Base-by-base conservation (phyloP, 2,329 filamentous ascomycete genomes). In the Hypomyces perniciosus region DNA sequence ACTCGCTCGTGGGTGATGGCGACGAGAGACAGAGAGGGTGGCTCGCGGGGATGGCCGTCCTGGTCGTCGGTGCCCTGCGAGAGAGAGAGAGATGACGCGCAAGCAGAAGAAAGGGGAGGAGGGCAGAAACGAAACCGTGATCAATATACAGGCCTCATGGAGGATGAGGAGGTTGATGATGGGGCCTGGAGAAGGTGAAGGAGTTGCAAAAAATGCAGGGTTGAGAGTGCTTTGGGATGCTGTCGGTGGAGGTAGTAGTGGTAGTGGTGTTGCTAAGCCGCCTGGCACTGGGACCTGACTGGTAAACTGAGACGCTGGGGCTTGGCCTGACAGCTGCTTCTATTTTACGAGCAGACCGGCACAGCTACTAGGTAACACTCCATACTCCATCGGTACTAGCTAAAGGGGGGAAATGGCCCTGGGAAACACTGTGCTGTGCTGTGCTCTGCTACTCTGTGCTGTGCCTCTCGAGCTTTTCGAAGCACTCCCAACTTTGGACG, bases 81-180 rank as follows among this genome's bases (percentile, higher is more conserved):
- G 55, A 44, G 44, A 52, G 54, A 20, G 20, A 20, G 56, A 54
- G 48, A 45, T 41, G 57, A 38, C 47, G 48, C 50, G 46, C 52
- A 51, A 56, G 54, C 44, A 6, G 35, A 50, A 49, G 38, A 42
- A 49, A 35, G 12, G 40, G 42, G 30, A 37, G 38, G 46, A 41
- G 49, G 54, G 52, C 58, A 61, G 60, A 64, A 63, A 63, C 59
- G 58, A 63, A 65, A 57, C 57, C 61, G 46, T 34, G 56, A 62
- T 68, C 62, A 67, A 67, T 66, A 66, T 65, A 68, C 63, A 68
- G 60, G 65, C 64, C 63, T 62, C 66, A 67, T 65, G 56, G 56
- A 28, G 44, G 44, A 54, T 39, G 47, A 53, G 46, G 52, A 50
- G 48, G 48, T 40, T 49, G 50, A 50, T 28, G 51, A 44, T 37